Conservation (phyloP, 2,329 filamentous ascomycete genomes). For the Akanthomyces muscarius region DNA sequence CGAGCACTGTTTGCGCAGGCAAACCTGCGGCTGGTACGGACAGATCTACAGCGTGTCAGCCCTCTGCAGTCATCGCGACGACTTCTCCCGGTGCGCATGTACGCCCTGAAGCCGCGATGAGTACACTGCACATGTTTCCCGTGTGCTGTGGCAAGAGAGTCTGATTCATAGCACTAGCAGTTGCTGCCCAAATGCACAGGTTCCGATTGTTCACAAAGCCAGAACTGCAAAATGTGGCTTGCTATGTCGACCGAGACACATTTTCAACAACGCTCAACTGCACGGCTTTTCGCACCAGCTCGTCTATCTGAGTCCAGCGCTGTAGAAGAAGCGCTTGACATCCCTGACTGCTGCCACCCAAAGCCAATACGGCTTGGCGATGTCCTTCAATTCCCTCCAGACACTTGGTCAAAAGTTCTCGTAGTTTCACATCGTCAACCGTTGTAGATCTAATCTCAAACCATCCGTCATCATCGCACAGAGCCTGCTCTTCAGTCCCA, state of each 20-base stretch:
- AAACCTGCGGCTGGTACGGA: constrained; percentile 61
- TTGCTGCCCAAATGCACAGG: neutral
- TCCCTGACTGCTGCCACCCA: neutral
- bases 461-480: neutral
- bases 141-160: neutral
- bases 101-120: constrained; percentile 56
- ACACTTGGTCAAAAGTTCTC: neutral
- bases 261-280: neutral
- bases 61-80: constrained; percentile 44
- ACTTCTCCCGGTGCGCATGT: constrained; percentile 72
- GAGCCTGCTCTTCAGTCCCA: neutral
- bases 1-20: constrained; percentile 64
- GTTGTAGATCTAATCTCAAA: neutral
- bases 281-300: neutral
- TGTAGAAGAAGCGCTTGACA: neutral
- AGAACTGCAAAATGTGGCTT: neutral
- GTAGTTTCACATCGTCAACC: neutral
- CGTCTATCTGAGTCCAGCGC: constrained; percentile 3
- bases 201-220: neutral
- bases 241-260: too few relatives aligned
- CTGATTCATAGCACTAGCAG: neutral
- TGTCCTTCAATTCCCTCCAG: neutral
- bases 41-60: constrained; percentile 70
- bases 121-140: too few relatives aligned
- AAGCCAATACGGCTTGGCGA: neutral